Percentiles rank a stretch among this genome's conserved stretches.
Conservation (phyloP, 345 rosid species). For the Murraya paniculata region DNA sequence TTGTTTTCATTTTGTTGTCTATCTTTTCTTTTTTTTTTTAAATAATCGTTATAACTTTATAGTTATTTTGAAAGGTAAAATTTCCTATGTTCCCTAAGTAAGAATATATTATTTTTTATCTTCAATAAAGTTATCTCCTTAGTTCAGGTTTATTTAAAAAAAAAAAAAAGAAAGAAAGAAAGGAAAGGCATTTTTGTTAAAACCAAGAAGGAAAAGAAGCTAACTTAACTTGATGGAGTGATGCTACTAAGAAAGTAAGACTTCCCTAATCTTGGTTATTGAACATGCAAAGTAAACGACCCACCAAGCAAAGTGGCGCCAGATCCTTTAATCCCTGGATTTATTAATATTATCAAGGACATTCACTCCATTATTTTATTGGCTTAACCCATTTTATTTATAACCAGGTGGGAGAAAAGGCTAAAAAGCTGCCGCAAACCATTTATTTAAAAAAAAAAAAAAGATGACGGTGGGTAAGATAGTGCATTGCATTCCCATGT, state of each 20-base stretch:
- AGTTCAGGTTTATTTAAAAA: too few species aligned
- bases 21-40: too few species aligned
- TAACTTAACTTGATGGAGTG: neutral
- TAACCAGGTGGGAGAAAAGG: slow-evolving; percentile 8
- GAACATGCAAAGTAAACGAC: slow-evolving; percentile 4
- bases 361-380: slow-evolving; percentile 4
- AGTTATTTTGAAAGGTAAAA: too few species aligned
- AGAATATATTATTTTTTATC: too few species aligned
- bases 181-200: too few species aligned
- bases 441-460: neutral
- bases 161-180: too few species aligned
- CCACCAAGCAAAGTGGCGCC: slow-evolving; percentile 13
- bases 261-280: slow-evolving; percentile 6
- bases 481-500: slow-evolving; percentile 20
- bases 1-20: neutral
- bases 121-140: too few species aligned
- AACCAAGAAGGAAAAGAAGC: neutral
- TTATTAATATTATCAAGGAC: neutral
- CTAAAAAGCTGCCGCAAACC: slow-evolving; percentile 16
- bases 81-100: too few species aligned
- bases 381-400: slow-evolving; percentile 4
- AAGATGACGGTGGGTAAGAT: slow-evolving; percentile 9
- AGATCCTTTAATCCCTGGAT: slow-evolving; percentile 11
- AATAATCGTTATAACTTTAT: neutral
- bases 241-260: slow-evolving; percentile 8